A percentile compares a stretch with the other conserved stretches of the same genome.
phyloP scores from a whole-genome alignment of 169 alveolate genomes.

The Babesia divergens region DNA sequence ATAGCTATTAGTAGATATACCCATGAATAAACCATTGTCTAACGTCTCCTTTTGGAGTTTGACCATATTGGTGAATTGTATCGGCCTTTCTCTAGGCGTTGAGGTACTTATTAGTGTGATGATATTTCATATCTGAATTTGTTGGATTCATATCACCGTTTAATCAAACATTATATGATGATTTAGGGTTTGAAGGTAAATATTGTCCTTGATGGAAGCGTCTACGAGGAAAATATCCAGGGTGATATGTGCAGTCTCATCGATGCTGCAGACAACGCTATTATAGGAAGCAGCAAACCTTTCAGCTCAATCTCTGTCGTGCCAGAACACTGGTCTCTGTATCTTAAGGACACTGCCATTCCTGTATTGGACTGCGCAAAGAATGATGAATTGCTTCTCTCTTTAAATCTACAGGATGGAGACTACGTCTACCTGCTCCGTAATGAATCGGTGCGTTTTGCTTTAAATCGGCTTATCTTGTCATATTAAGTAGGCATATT shows the following conservation, averaged over 20 bases:
- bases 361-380: conserved; percentile 22
- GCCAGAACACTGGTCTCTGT: conserved; percentile 41
- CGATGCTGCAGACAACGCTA: conserved; percentile 32
- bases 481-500: not conserved
- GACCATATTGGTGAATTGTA: no score
- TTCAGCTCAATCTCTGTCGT: conserved; percentile 25
- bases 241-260: conserved; percentile 30
- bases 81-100: no score
- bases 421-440: conserved; percentile 31
- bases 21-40: no score
- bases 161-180: no score
- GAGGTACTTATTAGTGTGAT: no score
- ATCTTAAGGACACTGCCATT: conserved; percentile 1
- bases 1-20: no score
- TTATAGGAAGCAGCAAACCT: conserved; percentile 8
- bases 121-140: no score
- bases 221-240: not conserved
- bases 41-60: no score
- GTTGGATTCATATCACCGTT: no score
- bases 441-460: no score
- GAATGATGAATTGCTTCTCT: not conserved
- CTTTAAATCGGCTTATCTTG: no score
- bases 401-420: conserved; percentile 2
- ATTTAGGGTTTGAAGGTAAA: conserved; percentile 14
- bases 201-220: conserved; percentile 39